Evolutionary conservation across 192 early-diverging fungal genomes (phyloP).

Genomic region (Obelidium mucronatum): DNA sequence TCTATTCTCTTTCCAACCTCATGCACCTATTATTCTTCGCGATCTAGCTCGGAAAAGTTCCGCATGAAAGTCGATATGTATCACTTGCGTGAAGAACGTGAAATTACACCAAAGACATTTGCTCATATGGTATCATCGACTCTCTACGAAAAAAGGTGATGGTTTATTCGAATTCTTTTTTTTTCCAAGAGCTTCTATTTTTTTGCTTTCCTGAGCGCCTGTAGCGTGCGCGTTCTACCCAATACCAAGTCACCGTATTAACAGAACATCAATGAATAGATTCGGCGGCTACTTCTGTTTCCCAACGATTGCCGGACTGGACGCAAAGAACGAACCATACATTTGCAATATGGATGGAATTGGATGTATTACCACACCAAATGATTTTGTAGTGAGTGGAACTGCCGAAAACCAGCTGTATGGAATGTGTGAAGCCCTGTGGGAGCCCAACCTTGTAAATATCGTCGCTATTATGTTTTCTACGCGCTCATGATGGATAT

Average conservation of each 20-base stretch:
- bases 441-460: constrained; percentile 94
- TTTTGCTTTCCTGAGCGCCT: too few relatives aligned
- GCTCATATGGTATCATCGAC: constrained; percentile 93
- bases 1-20: too few relatives aligned
- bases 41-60: constrained; percentile 80
- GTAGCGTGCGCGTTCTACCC: too few relatives aligned
- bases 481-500: neutral
- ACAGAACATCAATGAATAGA: too few relatives aligned
- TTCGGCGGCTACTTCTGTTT: constrained; percentile 97
- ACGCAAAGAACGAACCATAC: constrained; percentile 88
- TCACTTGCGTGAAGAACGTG: constrained; percentile 92
- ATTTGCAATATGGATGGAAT: constrained; percentile 96
- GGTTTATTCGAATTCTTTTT: neutral
- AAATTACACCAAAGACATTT: constrained; percentile 93
- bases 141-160: constrained; percentile 90
- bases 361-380: constrained; percentile 90
- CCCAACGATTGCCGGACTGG: constrained; percentile 94
- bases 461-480: neutral
- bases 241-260: too few relatives aligned
- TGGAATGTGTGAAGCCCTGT: constrained; percentile 96
- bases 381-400: constrained; percentile 95
- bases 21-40: too few relatives aligned
- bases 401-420: constrained; percentile 87
- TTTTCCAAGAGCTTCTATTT: too few relatives aligned
- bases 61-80: constrained; percentile 97